Conservation (phyloP, 1,284 basidiomycete species). For the Testicularia cyperi region DNA sequence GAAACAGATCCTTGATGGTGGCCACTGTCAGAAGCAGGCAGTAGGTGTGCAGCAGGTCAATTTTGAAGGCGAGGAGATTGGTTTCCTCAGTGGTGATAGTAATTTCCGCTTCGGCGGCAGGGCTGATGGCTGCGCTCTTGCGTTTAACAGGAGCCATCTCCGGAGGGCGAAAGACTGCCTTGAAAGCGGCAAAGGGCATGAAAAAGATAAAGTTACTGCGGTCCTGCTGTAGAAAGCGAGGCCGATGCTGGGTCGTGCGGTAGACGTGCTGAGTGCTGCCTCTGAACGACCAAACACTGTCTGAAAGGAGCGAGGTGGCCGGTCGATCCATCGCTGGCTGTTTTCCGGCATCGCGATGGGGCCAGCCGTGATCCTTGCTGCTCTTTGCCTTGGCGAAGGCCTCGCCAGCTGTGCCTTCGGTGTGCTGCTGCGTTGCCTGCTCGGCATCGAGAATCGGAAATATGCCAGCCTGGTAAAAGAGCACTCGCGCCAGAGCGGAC, state of each 20-base stretch:
- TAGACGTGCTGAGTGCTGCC: conserved; percentile 2
- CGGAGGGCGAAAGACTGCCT: conserved; percentile 31
- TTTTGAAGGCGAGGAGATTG: conserved; percentile 63
- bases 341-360: neutral
- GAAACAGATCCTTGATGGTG: conserved; percentile 64
- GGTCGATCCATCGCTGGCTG: neutral
- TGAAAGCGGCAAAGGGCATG: conserved; percentile 52
- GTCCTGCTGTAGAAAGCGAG: conserved; percentile 34
- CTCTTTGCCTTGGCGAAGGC: conserved; percentile 13
- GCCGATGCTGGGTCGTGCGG: conserved; percentile 13
- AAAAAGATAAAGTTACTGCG: conserved; percentile 60
- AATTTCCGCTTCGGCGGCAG: conserved; percentile 61
- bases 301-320: conserved; percentile 39
- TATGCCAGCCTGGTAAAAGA: conserved; percentile 49
- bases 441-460: conserved; percentile 60
- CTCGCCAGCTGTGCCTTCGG: conserved; percentile 28
- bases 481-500: conserved; percentile 27
- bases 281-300: conserved; percentile 47
- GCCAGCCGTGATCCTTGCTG: neutral
- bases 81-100: conserved; percentile 63
- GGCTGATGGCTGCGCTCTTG: conserved; percentile 27
- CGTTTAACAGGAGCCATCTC: conserved; percentile 32
- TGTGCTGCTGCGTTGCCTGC: conserved; percentile 42
- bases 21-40: conserved; percentile 70
- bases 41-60: conserved; percentile 74